phyloP scores from a whole-genome alignment of 805 yeast genomes.

The Kluyveromyces aestuarii region DNA sequence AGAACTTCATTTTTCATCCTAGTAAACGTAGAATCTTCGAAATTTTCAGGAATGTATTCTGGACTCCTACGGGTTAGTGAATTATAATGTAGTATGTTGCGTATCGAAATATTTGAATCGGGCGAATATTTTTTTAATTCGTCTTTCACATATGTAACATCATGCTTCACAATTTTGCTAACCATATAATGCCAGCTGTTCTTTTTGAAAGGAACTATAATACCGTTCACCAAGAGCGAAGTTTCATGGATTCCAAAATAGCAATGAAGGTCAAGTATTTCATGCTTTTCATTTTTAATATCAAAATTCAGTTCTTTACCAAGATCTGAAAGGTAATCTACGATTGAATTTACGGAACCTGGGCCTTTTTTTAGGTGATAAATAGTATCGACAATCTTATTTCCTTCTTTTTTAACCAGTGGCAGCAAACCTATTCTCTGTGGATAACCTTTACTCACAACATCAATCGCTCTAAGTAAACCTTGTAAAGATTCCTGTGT shows the following conservation, averaged over 20 bases:
- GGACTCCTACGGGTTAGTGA: constrained; percentile 36
- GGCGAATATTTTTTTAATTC: constrained; percentile 11
- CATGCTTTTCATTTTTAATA: background rate
- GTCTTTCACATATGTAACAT: constrained; percentile 29
- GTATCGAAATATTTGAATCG: constrained; percentile 8
- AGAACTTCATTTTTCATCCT: constrained; percentile 16
- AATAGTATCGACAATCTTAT: constrained; percentile 15
- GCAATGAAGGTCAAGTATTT: constrained; percentile 3
- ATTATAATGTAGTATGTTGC: constrained; percentile 23
- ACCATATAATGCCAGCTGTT: constrained; percentile 46
- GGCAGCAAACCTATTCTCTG: constrained; percentile 85
- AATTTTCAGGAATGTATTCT: constrained; percentile 41
- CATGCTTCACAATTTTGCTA: constrained; percentile 46
- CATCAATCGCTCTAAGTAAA: constrained; percentile 39
- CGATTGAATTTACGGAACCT: constrained; percentile 5
- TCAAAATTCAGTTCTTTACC: constrained; percentile 2
- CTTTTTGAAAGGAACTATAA: constrained; percentile 41
- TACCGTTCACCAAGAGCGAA: constrained; percentile 64
- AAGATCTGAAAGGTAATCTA: background rate
- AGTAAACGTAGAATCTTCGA: constrained; percentile 25
- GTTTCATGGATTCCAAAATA: constrained; percentile 38
- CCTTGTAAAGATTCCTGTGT: constrained; percentile 37
- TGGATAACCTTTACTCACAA: constrained; percentile 50
- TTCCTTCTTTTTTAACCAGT: constrained; percentile 22
- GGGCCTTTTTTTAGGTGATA: constrained; percentile 17